Conservation (phyloP, 208 protist species). For the Trichomonas vaginalis region DNA sequence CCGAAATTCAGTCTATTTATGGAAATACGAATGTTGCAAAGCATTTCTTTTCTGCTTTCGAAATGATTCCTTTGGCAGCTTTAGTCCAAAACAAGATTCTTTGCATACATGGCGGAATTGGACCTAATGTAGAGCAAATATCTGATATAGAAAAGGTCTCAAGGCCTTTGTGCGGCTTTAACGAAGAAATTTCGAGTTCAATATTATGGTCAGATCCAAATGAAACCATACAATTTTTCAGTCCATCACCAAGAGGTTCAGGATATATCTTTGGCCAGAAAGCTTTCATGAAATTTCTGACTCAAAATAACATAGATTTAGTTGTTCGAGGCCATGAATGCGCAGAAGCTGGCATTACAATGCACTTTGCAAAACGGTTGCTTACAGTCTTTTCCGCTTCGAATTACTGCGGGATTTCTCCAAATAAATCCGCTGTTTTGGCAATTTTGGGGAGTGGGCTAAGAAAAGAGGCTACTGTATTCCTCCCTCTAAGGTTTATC, state of each 20-base stretch:
- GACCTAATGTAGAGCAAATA: background rate
- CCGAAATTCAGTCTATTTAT: background rate
- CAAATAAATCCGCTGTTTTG: background rate
- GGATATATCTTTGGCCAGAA: background rate
- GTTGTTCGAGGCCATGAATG: background rate
- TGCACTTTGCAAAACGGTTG: background rate
- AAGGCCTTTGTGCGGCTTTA: background rate
- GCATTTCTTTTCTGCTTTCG: background rate
- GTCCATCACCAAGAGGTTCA: background rate
- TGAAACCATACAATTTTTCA: background rate
- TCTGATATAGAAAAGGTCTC: background rate
- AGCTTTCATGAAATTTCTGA: background rate
- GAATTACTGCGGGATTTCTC: background rate
- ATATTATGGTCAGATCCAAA: background rate
- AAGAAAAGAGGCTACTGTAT: background rate
- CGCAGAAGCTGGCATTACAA: background rate
- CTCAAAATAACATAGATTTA: background rate
- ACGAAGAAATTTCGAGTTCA: background rate
- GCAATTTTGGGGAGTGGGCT: background rate
- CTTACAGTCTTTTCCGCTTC: background rate
- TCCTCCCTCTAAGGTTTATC: background rate
- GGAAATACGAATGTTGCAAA: background rate
- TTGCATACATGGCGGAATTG: background rate
- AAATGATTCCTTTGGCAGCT: background rate
- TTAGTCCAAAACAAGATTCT: background rate